Evolutionary conservation across 140 eudicot genomes (phyloP).

Genomic region (Stevia rebaudiana): DNA sequence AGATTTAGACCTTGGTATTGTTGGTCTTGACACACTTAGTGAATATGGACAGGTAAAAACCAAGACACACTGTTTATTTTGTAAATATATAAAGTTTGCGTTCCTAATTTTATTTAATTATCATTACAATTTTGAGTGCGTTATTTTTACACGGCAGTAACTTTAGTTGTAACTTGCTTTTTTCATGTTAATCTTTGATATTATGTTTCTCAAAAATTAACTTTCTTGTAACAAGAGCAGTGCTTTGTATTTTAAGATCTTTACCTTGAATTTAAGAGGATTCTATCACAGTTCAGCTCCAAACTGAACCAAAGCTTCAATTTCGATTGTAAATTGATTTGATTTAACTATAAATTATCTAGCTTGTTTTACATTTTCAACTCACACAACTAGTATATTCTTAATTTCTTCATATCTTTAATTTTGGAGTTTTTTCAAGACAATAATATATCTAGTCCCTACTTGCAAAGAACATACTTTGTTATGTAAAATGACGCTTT

Average conservation of each 20-base stretch:
- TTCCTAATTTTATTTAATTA: conserved; percentile 1
- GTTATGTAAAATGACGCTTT: not conserved
- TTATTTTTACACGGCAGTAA: not conserved
- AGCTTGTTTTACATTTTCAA: not conserved
- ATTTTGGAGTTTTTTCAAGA: not conserved
- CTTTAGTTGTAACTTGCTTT: not conserved
- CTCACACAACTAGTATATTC: not conserved
- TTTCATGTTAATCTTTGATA: not conserved
- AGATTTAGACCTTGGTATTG: conserved; percentile 95
- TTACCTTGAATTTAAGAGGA: conserved; percentile 1
- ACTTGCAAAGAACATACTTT: not conserved
- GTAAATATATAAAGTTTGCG: not conserved
- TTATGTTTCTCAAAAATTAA: not conserved
- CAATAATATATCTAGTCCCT: not conserved
- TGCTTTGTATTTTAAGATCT: not conserved
- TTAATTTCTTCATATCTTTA: not conserved
- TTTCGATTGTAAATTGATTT: not conserved
- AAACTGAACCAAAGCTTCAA: not conserved
- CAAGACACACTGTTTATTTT: not conserved
- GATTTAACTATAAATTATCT: not conserved
- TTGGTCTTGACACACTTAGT: conserved; percentile 79
- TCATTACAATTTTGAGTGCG: not conserved
- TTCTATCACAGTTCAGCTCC: not conserved
- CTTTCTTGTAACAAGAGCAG: not conserved
- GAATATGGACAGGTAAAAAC: conserved; percentile 79